These are phyloP conservation scores for Chimonanthus salicifolius DNA, from an alignment of 164 flowering plant genomes.

Conservation along the genomic window DNA sequence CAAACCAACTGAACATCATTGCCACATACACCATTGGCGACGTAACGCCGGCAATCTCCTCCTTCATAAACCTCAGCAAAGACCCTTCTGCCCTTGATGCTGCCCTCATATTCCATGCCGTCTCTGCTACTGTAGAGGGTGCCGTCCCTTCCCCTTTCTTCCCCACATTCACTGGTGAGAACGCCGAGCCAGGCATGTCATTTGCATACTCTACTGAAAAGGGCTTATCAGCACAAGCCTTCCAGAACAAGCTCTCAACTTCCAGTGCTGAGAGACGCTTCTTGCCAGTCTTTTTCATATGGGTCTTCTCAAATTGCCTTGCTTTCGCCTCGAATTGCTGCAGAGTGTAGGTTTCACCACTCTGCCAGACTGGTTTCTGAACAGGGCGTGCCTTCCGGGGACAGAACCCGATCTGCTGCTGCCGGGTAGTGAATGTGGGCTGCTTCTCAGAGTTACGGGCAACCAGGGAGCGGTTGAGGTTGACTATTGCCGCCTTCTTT, in stretches of 20 bases:
- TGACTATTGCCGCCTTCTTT: conserved; percentile 57
- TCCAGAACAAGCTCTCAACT: conserved; percentile 86
- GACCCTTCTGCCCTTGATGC: conserved; percentile 80
- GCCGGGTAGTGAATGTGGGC: conserved; percentile 88
- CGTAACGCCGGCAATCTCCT: conserved; percentile 98
- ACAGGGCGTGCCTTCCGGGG: conserved; percentile 75
- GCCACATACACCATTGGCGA: conserved; percentile 97
- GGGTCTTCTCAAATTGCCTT: conserved; percentile 59
- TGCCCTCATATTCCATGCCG: conserved; percentile 94
- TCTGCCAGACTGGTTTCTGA: conserved; percentile 92
- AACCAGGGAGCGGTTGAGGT: conserved; percentile 67
- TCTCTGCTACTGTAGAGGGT: conserved; percentile 49
- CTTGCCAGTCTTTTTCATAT: conserved; percentile 41
- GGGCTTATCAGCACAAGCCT: conserved; percentile 85
- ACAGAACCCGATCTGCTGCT: conserved; percentile 97
- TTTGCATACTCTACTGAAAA: conserved; percentile 94
- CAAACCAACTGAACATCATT: conserved; percentile 99
- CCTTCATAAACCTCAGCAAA: conserved; percentile 92
- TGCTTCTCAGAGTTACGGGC: conserved; percentile 29
- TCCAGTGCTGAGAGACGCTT: conserved; percentile 51
- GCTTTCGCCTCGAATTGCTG: conserved; percentile 82
- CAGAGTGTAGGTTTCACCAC: conserved; percentile 73
- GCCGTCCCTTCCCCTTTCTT: conserved; percentile 22
- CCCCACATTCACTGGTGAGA: conserved; percentile 24
- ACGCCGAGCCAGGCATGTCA: conserved; percentile 98